Evolutionary conservation across 768 basidiomycete genomes (phyloP).

Genomic region (Paxillus rubicundulus): DNA sequence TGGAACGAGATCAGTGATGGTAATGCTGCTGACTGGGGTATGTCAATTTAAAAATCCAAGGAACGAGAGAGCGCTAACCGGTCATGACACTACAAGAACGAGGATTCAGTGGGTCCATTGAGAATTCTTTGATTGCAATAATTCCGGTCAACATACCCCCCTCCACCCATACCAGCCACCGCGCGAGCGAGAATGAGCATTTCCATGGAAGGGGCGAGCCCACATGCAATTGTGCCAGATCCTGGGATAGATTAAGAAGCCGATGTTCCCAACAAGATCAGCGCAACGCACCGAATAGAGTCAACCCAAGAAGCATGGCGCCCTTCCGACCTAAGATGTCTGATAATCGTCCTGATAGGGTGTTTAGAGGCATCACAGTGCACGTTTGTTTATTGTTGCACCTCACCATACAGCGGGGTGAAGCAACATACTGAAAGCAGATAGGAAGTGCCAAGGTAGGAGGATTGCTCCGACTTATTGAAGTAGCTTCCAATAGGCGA

Average conservation of each 20-base stretch:
- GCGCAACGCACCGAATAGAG: slow-evolving; percentile 67
- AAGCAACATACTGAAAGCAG: slow-evolving; percentile 87
- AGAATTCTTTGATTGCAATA: neutral
- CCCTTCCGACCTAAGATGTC: slow-evolving; percentile 85
- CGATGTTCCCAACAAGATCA: slow-evolving; percentile 11
- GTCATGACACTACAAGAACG: slow-evolving; percentile 69
- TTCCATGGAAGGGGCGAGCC: slow-evolving; percentile 83
- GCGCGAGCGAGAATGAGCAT: slow-evolving; percentile 76
- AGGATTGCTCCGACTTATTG: slow-evolving; percentile 72
- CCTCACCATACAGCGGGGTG: slow-evolving; percentile 80
- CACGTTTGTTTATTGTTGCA: slow-evolving; percentile 2
- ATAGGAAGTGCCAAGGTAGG: slow-evolving; percentile 88
- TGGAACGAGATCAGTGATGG: slow-evolving; percentile 86
- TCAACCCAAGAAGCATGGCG: slow-evolving; percentile 81
- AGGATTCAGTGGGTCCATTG: slow-evolving; percentile 10
- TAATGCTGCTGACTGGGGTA: slow-evolving; percentile 70
- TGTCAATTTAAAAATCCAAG: slow-evolving; percentile 15
- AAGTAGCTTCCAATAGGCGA: slow-evolving; percentile 86
- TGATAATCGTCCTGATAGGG: slow-evolving; percentile 65
- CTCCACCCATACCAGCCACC: slow-evolving; percentile 90
- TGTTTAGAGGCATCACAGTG: slow-evolving; percentile 12
- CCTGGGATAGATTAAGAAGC: slow-evolving; percentile 42
- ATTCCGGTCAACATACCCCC: slow-evolving; percentile 58
- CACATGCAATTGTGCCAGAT: slow-evolving; percentile 82
- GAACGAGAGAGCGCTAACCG: slow-evolving; percentile 40